phyloP scores from a whole-genome alignment of 768 basidiomycete species.

The Suillus occidentalis region DNA sequence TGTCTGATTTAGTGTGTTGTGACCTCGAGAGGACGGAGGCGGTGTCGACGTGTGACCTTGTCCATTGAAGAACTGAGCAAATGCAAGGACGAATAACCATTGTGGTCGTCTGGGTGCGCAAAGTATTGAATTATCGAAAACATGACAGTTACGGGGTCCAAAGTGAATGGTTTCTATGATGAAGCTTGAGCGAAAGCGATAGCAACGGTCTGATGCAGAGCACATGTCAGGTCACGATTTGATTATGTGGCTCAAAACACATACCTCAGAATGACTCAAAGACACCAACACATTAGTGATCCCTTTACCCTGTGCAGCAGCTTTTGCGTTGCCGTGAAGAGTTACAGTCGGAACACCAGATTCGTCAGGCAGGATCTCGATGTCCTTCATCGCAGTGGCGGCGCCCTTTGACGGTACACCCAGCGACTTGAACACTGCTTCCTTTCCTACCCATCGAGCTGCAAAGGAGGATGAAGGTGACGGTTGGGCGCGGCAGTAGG shows the following conservation, averaged over 20 bases:
- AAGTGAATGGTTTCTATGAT: conserved; percentile 14
- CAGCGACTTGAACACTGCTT: conserved; percentile 95
- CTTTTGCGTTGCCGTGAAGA: conserved; percentile 78
- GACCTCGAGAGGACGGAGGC: conserved; percentile 30
- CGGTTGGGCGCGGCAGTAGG: conserved; percentile 86
- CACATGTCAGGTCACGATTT: conserved; percentile 18
- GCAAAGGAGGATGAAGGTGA: conserved; percentile 90
- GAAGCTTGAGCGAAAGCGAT: conserved; percentile 86
- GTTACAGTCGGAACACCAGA: conserved; percentile 78
- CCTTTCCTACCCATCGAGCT: conserved; percentile 96
- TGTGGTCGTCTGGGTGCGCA: conserved; percentile 47
- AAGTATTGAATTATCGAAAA: conserved; percentile 2
- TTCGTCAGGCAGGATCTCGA: conserved; percentile 84
- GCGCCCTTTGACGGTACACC: conserved; percentile 90
- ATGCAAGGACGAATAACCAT: conserved; percentile 51
- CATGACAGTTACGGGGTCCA: background rate
- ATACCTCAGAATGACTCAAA: conserved; percentile 89
- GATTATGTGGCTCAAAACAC: conserved; percentile 26
- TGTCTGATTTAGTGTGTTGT: conserved; percentile 10
- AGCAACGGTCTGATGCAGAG: conserved; percentile 62
- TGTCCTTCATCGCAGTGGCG: conserved; percentile 93
- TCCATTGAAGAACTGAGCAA: conserved; percentile 46
- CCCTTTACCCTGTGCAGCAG: conserved; percentile 69
- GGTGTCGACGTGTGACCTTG: conserved; percentile 40
- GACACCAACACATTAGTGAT: conserved; percentile 79